These are phyloP conservation scores for Zoysia pacifica DNA, from an alignment of 176 grass and related monocot genomes.

Conservation along the genomic window DNA sequence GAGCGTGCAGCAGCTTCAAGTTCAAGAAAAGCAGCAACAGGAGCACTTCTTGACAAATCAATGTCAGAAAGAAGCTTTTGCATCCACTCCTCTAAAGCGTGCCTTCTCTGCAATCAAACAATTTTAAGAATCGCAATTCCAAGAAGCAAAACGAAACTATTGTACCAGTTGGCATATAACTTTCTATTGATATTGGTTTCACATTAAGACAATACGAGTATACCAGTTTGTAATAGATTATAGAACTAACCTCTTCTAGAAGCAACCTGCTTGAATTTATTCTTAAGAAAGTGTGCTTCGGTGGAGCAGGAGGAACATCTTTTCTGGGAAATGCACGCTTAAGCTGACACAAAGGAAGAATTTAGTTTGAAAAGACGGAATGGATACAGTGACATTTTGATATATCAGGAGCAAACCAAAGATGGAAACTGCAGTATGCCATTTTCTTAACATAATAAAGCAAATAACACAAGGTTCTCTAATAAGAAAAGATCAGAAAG, in stretches of 20 bases:
- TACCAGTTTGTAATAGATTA: conserved; percentile 10
- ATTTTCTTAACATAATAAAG: conserved; percentile 22
- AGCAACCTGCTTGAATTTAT: conserved; percentile 91
- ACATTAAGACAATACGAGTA: background rate
- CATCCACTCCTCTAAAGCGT: conserved; percentile 89
- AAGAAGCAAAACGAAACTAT: conserved; percentile 32
- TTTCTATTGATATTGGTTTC: background rate
- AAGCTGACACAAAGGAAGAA: conserved; percentile 52
- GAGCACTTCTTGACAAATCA: conserved; percentile 92
- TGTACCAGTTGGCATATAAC: background rate
- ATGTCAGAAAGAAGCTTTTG: conserved; percentile 95
- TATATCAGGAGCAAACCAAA: conserved; percentile 2
- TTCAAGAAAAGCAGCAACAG: conserved; percentile 90
- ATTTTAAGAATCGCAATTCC: conserved; percentile 27
- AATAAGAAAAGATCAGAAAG: background rate
- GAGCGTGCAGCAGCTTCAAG: conserved; percentile 90
- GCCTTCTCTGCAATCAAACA: conserved; percentile 75
- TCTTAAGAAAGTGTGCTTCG: conserved; percentile 85
- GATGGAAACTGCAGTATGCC: conserved; percentile 1
- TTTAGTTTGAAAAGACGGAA: conserved; percentile 28
- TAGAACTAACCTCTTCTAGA: conserved; percentile 83
- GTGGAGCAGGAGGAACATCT: conserved; percentile 68
- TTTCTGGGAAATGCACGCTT: conserved; percentile 78
- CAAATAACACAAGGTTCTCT: background rate
- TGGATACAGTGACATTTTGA: background rate